Base-by-base conservation (phyloP, 2,329 filamentous ascomycete species). In the Graphilbum fragrans region DNA sequence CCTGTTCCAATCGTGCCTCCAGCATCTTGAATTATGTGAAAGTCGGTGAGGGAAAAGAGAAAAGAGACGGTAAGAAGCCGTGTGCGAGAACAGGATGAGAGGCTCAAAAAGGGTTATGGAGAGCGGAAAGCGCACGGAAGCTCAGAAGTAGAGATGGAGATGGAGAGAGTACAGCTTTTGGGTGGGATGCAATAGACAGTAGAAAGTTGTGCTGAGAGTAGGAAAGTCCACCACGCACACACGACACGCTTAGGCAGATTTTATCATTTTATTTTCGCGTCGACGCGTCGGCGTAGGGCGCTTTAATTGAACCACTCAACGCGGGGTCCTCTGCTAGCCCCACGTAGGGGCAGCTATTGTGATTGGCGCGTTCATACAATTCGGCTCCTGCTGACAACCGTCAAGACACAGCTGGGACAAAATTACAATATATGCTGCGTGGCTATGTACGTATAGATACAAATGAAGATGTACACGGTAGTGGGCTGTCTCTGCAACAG, bases 1-100 rank as follows among this genome's bases (percentile, higher is more conserved):
- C 90, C 74, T 96, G 88, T 63, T 92, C 84, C 65, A 98, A 77
- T 67, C 88, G 84, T 77, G 92, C 92, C 77, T 98, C 92, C 70
- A 98, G 80, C 90, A 96, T 76, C 49, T 60, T 69, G 70, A 57
- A 47, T 41, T 41, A 41, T 42, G 34, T 41, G 32, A 29, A 12
- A 36, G 19, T 21, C 18, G 29, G 37, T 11, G 29, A 18, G 36
- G 16, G 18, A 38, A 23, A 34, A 12, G 21, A 19, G 14, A 18
- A 2, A 19, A 40, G 31, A 32, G 7, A 32, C 11, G 31, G 16
- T 5, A n/a, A 7, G 32, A 27, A 6, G 32, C 8, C n/a, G 32
- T n/a, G 32, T 34, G 9, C 20, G 21, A 16, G 27, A 39, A 17
- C 37, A 14, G 12, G 21, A n/a, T 11, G 14, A 34, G 35, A 35